These are phyloP conservation scores for Boletus subcaerulescens DNA, from an alignment of 768 basidiomycete genomes.

Conservation along the genomic window DNA sequence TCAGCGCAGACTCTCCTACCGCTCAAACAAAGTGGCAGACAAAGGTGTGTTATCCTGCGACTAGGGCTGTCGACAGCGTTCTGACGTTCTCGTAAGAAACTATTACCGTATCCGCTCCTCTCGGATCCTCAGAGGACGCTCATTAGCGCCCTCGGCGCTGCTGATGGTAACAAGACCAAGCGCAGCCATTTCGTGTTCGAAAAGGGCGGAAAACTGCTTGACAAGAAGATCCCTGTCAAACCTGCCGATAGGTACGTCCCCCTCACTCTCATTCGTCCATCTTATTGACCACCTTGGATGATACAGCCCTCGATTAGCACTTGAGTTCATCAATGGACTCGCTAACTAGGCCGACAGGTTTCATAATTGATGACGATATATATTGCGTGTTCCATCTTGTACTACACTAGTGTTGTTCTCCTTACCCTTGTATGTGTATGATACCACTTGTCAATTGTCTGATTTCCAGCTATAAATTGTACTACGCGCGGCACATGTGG, in stretches of 20 bases:
- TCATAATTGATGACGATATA: background rate
- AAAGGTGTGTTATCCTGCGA: constrained; percentile 49
- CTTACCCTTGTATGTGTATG: no score
- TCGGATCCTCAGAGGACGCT: constrained; percentile 85
- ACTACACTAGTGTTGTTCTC: background rate
- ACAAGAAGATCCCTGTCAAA: constrained; percentile 83
- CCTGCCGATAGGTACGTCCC: constrained; percentile 72
- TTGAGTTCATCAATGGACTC: constrained; percentile 63
- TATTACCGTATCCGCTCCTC: constrained; percentile 79
- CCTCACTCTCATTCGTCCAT: background rate
- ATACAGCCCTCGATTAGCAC: constrained; percentile 56
- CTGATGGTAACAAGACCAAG: constrained; percentile 76
- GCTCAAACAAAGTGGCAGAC: constrained; percentile 85
- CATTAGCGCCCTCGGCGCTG: constrained; percentile 80
- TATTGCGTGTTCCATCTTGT: constrained; percentile 9
- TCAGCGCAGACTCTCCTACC: constrained; percentile 73
- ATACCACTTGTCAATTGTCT: no score
- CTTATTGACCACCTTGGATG: background rate
- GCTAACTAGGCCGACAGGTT: constrained; percentile 5
- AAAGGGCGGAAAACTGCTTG: constrained; percentile 85
- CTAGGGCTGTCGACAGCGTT: no score
- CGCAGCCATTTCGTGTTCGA: constrained; percentile 93
- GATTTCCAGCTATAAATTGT: no score
- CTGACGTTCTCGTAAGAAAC: constrained; percentile 51
- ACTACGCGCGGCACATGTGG: no score